These are phyloP conservation scores for Senna tora DNA, from an alignment of 306 rosid genomes.

Conservation along the genomic window DNA sequence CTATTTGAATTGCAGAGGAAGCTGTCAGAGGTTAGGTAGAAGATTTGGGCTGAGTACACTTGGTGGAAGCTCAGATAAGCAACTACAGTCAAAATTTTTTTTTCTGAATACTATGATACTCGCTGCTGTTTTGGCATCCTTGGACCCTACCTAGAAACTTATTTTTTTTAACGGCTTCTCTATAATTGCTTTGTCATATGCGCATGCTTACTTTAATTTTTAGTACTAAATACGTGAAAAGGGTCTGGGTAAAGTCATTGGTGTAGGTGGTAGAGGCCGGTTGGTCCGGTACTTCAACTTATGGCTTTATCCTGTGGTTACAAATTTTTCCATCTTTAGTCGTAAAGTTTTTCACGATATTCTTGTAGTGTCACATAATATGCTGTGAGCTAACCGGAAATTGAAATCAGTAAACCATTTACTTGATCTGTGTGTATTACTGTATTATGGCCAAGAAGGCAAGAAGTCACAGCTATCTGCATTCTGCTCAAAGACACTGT, in stretches of 20 bases:
- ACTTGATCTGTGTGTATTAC: too few species aligned
- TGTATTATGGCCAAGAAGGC: not conserved
- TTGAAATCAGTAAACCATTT: not conserved
- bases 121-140: constrained; percentile 77
- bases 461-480: not conserved
- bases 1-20: constrained; percentile 92
- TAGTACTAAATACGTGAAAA: not conserved
- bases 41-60: constrained; percentile 80
- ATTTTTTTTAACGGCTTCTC: constrained; percentile 27
- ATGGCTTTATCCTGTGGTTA: not conserved
- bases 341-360: not conserved
- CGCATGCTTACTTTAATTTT: constrained; percentile 14
- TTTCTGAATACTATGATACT: constrained; percentile 75
- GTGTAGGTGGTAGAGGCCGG: constrained; percentile 11
- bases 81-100: constrained; percentile 68
- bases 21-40: constrained; percentile 79
- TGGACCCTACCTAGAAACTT: constrained; percentile 70
- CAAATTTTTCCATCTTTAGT: not conserved
- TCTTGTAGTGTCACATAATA: not conserved
- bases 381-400: not conserved
- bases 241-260: too few species aligned
- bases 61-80: constrained; percentile 94
- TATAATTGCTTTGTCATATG: constrained; percentile 32
- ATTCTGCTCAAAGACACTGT: not conserved
- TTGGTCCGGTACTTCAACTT: not conserved